Conservation (phyloP, 1,284 basidiomycete species). For the Marasmius tenuissimus region DNA sequence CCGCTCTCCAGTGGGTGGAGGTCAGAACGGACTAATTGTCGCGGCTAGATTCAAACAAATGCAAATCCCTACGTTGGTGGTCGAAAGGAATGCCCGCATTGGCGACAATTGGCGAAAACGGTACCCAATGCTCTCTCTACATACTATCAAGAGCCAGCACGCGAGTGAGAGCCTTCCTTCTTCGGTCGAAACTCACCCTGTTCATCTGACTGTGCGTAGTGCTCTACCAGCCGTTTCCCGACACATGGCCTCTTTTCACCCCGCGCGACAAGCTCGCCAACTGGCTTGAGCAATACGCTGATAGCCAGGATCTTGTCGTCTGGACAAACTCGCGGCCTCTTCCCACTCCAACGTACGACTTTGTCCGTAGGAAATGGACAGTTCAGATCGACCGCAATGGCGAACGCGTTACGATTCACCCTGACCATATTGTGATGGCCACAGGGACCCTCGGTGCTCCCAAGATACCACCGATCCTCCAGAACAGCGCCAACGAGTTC, state of each 20-base stretch:
- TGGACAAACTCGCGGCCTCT: slow-evolving; percentile 32
- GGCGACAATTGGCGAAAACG: slow-evolving; percentile 58
- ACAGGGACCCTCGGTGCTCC: slow-evolving; percentile 35
- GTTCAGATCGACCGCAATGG: slow-evolving; percentile 29
- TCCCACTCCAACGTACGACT: slow-evolving; percentile 29
- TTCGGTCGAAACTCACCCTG: not conserved
- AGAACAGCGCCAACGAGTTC: slow-evolving; percentile 24
- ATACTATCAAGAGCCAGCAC: slow-evolving; percentile 39
- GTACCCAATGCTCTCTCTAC: slow-evolving; percentile 50
- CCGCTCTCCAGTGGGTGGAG: slow-evolving; percentile 44
- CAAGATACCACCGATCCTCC: slow-evolving; percentile 24
- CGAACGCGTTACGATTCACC: slow-evolving; percentile 25
- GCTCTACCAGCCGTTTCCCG: slow-evolving; percentile 37
- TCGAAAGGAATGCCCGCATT: slow-evolving; percentile 46
- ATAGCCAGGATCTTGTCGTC: slow-evolving; percentile 33
- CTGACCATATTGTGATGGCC: slow-evolving; percentile 37
- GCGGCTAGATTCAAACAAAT: slow-evolving; percentile 55
- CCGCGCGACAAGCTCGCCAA: slow-evolving; percentile 37
- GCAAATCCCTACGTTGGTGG: slow-evolving; percentile 45
- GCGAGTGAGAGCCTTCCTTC: slow-evolving; percentile 14
- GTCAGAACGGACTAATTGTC: slow-evolving; percentile 52
- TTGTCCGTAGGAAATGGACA: slow-evolving; percentile 28
- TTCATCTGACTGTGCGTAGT: slow-evolving; percentile 25
- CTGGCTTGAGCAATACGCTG: slow-evolving; percentile 38
- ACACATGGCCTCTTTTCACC: slow-evolving; percentile 36